A percentile compares a stretch with the other conserved stretches of the same genome.
Evolutionary conservation across 2,329 filamentous ascomycete genomes (phyloP).

Genomic region (Fusarium avenaceum): DNA sequence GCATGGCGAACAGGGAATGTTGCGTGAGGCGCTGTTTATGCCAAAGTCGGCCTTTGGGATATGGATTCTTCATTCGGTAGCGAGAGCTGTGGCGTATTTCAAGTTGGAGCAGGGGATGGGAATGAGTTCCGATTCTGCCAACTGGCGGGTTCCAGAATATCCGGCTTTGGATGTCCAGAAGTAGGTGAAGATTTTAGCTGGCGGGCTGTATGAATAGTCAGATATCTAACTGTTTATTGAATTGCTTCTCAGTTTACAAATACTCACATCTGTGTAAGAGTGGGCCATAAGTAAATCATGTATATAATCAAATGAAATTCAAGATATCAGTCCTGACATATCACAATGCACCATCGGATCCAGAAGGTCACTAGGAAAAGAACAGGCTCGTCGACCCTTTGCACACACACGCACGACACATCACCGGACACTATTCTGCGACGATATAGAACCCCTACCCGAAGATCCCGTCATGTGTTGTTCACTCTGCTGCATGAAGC

Average conservation of each 20-base stretch:
- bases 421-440: slow-evolving; percentile 31
- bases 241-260: slow-evolving; percentile 10
- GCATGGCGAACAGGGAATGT: not conserved
- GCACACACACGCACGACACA: slow-evolving; percentile 1
- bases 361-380: slow-evolving; percentile 6
- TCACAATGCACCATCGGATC: slow-evolving; percentile 9
- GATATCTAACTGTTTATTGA: not conserved
- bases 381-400: not conserved
- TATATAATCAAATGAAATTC: slow-evolving; percentile 12
- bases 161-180: not conserved
- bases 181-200: not conserved
- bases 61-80: slow-evolving; percentile 17
- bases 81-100: slow-evolving; percentile 6
- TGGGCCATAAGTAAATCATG: not conserved
- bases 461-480: slow-evolving; percentile 25
- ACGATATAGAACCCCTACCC: slow-evolving; percentile 26
- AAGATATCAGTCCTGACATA: slow-evolving; percentile 15
- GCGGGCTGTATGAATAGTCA: slow-evolving; percentile 15
- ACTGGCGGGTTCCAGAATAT: slow-evolving; percentile 36
- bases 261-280: slow-evolving; percentile 15
- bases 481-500: slow-evolving; percentile 21
- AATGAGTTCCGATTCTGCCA: slow-evolving; percentile 8
- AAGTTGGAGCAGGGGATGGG: slow-evolving; percentile 21
- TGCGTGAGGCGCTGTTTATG: not conserved
- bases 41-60: slow-evolving; percentile 7